phyloP scores from a whole-genome alignment of 169 alveolate species.

The Cryptosporidium muris region DNA sequence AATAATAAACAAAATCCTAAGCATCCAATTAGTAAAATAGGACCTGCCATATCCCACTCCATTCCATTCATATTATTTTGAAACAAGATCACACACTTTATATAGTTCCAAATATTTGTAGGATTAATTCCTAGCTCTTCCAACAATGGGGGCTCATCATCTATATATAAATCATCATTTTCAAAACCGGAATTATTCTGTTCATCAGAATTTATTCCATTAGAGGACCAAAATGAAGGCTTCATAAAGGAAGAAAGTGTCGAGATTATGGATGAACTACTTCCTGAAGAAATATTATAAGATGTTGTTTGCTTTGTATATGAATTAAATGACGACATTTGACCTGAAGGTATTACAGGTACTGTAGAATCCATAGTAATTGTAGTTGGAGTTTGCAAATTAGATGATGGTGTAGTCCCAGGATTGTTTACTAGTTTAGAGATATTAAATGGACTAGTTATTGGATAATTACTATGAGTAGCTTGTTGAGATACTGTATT shows the following conservation, averaged over 20 bases:
- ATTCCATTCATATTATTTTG: conserved; percentile 33
- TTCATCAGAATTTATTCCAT: background rate
- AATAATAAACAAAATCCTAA: conserved; percentile 77
- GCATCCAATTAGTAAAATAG: conserved; percentile 75
- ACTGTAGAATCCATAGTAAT: no score
- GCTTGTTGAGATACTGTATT: no score
- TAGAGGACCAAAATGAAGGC: conserved; percentile 12
- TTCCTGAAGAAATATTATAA: no score
- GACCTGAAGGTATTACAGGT: no score
- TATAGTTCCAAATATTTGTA: conserved; percentile 74
- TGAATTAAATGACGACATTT: no score
- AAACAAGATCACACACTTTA: conserved; percentile 76
- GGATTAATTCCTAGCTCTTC: conserved; percentile 82
- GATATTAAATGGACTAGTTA: no score
- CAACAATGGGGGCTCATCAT: conserved; percentile 77
- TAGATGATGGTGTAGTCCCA: no score
- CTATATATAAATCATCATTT: conserved; percentile 67
- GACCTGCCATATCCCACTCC: conserved; percentile 76
- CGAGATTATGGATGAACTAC: no score
- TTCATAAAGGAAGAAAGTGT: background rate
- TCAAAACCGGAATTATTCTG: background rate
- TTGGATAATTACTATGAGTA: no score
- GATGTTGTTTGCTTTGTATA: no score
- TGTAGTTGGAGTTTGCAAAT: no score
- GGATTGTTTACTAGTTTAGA: no score